Evolutionary conservation across 768 basidiomycete species (phyloP).

Genomic region (Phylloporus sp.): DNA sequence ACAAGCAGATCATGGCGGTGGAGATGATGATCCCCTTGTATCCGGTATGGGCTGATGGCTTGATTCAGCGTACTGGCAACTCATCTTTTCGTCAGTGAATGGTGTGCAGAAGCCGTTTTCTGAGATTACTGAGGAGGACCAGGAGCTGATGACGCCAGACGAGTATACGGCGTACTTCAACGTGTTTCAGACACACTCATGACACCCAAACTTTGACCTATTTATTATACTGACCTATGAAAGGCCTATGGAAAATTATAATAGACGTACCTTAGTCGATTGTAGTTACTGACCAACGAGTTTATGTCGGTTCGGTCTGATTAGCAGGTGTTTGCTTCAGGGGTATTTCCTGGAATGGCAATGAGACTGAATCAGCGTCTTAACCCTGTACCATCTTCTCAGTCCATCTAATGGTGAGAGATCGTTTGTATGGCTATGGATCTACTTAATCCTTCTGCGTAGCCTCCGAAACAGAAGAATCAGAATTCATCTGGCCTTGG

Average conservation of each 20-base stretch:
- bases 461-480: conserved; percentile 60
- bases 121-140: conserved; percentile 86
- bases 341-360: conserved; percentile 12
- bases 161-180: conserved; percentile 85
- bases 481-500: conserved; percentile 82
- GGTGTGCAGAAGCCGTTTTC: conserved; percentile 71
- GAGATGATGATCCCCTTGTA: conserved; percentile 58
- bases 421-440: neutral
- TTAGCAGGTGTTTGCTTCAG: neutral
- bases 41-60: conserved; percentile 45
- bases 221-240: conserved; percentile 11
- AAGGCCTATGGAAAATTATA: conserved; percentile 3
- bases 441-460: neutral
- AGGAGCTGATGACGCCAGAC: conserved; percentile 89
- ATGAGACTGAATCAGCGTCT: conserved; percentile 18
- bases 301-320: neutral
- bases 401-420: conserved; percentile 13
- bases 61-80: neutral
- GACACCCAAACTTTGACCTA: conserved; percentile 4
- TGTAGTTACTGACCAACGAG: neutral
- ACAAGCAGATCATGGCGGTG: neutral
- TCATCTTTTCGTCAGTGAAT: conserved; percentile 49
- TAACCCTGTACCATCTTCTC: neutral
- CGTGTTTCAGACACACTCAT: conserved; percentile 49
- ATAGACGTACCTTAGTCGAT: conserved; percentile 16